Percentiles rank a stretch among this genome's conserved stretches.
phyloP scores from a whole-genome alignment of 495 filamentous ascomycete genomes.

The Cercophora sp. region DNA sequence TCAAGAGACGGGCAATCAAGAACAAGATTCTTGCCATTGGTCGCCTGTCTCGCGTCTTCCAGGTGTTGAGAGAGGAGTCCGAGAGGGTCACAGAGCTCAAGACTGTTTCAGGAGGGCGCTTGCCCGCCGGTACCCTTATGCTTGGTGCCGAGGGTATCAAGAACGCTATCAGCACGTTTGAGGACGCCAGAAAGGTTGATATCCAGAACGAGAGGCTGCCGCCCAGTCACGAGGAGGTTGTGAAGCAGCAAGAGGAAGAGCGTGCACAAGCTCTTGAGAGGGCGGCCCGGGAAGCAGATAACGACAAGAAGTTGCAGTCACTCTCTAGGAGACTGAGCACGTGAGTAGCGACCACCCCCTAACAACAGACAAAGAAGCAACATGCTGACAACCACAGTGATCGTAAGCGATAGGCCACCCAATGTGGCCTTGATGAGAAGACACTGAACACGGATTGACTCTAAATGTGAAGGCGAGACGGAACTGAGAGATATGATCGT shows the following conservation, averaged over 20 bases:
- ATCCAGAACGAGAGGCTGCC: slow-evolving; percentile 93
- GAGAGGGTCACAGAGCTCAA: slow-evolving; percentile 96
- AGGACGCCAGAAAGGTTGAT: slow-evolving; percentile 97
- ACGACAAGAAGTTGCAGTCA: slow-evolving; percentile 77
- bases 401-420: slow-evolving; percentile 29
- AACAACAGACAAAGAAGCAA: not conserved
- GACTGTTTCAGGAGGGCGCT: slow-evolving; percentile 87
- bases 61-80: slow-evolving; percentile 94
- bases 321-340: slow-evolving; percentile 92
- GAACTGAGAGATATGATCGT: too few species aligned
- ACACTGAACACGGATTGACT: too few species aligned
- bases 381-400: slow-evolving; percentile 13
- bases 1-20: slow-evolving; percentile 93
- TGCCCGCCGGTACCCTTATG: slow-evolving; percentile 96
- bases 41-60: slow-evolving; percentile 94
- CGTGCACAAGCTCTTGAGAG: slow-evolving; percentile 77
- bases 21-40: slow-evolving; percentile 99
- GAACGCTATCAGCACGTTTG: slow-evolving; percentile 95
- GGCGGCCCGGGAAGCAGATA: slow-evolving; percentile 81
- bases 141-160: slow-evolving; percentile 97
- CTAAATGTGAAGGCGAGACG: too few species aligned
- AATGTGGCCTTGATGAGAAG: too few species aligned
- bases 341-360: slow-evolving; percentile 54
- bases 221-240: slow-evolving; percentile 87
- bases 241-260: slow-evolving; percentile 71